Evolutionary conservation across 805 yeast genomes (phyloP), one percentile per base, ranked within the genome.

Genomic region (Candida michaelii): DNA sequence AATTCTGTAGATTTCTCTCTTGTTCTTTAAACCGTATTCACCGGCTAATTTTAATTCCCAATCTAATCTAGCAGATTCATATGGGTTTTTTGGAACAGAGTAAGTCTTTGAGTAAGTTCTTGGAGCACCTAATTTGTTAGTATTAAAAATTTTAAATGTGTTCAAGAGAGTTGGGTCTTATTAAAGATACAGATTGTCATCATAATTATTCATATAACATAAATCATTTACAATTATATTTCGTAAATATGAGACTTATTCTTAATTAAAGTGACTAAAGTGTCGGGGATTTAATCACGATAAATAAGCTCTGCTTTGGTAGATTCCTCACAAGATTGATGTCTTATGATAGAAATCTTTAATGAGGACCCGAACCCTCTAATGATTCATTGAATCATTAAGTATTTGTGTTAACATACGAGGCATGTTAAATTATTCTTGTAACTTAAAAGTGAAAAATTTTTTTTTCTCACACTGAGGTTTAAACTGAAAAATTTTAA

Each of bases 1-100:
- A 74, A 93, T 90, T 86, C 99, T 89, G 95, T 93, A 93, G 76
- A 93, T 89, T 80, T 93, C 99, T 75, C 95, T 88, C 91, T 93
- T 93, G 97, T 93, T 93, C 82, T 89, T 91, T 73, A 93, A 85
- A 84, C 99, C 99, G 86, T 78, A 90, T 79, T 93, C 98, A 83
- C 99, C 99, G 70, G 95, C 97, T 71, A 93, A 87, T 80, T 93
- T 91, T 76, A 93, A 87, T 80, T 93, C 99, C 73, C 96, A 89
- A 68, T 93, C 99, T 76, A 93, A 84, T 85, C 99, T 96, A 75
- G 97, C 95, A 61, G 95, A 87, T 81, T 93, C 99, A 83, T 86
- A 93, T 58, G 98, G 97, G 76, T 95, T 89, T 85, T 88, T 89
- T 81, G 99, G 99, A 72, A 91, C 96, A 70, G 97, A 79, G 89